phyloP scores from a whole-genome alignment of 148 eudicot genomes.

The Vaccinium macrocarpon region DNA sequence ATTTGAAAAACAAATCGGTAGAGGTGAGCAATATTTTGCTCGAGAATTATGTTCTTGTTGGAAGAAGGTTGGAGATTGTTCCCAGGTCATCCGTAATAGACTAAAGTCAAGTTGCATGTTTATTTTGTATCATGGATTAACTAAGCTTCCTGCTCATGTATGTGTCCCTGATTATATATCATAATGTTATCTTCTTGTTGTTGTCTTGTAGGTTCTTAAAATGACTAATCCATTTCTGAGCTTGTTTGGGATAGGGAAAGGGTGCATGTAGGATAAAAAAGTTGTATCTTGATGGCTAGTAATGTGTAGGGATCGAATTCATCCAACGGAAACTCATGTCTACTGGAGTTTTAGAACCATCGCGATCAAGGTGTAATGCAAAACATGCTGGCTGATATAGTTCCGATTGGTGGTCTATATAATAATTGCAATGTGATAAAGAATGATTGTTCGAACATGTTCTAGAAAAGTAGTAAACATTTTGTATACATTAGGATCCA shows the following conservation, averaged over 20 bases:
- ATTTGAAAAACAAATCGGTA: background rate
- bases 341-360: background rate
- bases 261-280: background rate
- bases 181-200: background rate
- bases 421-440: background rate
- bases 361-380: background rate
- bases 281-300: background rate
- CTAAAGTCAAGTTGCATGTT: background rate
- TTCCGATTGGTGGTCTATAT: background rate
- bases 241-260: background rate
- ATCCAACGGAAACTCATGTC: background rate
- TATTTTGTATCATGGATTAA: background rate
- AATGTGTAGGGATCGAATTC: background rate
- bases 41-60: background rate
- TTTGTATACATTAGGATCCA: background rate
- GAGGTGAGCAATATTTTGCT: background rate
- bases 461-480: background rate
- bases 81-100: background rate
- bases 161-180: background rate
- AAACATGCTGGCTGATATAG: background rate
- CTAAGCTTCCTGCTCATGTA: background rate
- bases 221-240: background rate
- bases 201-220: background rate
- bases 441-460: background rate
- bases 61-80: conserved; percentile 3